phyloP scores from a whole-genome alignment of 2,329 filamentous ascomycete species.

The Penicillium sp. region DNA sequence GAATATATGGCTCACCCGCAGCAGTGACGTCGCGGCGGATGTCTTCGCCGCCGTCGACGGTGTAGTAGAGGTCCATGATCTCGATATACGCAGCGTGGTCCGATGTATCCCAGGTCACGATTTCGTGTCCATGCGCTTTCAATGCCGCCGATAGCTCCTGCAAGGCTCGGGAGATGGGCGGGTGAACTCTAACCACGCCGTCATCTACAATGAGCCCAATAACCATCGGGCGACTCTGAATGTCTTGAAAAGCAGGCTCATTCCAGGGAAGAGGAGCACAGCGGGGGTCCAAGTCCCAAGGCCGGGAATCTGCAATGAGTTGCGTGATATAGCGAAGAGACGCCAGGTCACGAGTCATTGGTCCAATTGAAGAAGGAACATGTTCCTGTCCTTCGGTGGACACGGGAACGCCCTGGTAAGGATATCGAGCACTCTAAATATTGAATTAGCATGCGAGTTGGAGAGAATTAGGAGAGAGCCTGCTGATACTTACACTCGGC shows the following conservation, averaged over 20 bases:
- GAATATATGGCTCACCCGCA: slow-evolving; percentile 60
- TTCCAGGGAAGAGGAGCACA: slow-evolving; percentile 57
- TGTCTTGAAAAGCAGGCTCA: slow-evolving; percentile 42
- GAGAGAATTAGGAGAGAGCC: too few species aligned
- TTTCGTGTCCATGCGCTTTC: slow-evolving; percentile 51
- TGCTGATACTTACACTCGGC: slow-evolving; percentile 33
- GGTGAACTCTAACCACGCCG: slow-evolving; percentile 55
- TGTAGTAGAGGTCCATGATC: slow-evolving; percentile 62
- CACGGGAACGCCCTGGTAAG: slow-evolving; percentile 59
- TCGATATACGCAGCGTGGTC: slow-evolving; percentile 55
- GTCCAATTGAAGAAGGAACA: slow-evolving; percentile 62
- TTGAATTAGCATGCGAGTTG: not conserved
- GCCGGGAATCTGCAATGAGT: slow-evolving; percentile 47
- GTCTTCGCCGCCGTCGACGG: slow-evolving; percentile 63
- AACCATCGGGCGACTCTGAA: slow-evolving; percentile 46
- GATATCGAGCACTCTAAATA: slow-evolving; percentile 54
- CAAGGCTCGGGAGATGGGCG: slow-evolving; percentile 52
- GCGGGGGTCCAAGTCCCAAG: slow-evolving; percentile 57
- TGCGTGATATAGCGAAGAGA: slow-evolving; percentile 53
- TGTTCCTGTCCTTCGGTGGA: slow-evolving; percentile 65
- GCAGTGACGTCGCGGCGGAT: slow-evolving; percentile 54
- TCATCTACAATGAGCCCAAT: slow-evolving; percentile 55
- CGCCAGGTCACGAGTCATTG: slow-evolving; percentile 54
- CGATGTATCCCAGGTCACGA: slow-evolving; percentile 53
- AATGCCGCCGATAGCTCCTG: slow-evolving; percentile 38